Evolutionary conservation across 2,329 filamentous ascomycete species (phyloP).

Genomic region (Sclerotinia sclerotiorum): DNA sequence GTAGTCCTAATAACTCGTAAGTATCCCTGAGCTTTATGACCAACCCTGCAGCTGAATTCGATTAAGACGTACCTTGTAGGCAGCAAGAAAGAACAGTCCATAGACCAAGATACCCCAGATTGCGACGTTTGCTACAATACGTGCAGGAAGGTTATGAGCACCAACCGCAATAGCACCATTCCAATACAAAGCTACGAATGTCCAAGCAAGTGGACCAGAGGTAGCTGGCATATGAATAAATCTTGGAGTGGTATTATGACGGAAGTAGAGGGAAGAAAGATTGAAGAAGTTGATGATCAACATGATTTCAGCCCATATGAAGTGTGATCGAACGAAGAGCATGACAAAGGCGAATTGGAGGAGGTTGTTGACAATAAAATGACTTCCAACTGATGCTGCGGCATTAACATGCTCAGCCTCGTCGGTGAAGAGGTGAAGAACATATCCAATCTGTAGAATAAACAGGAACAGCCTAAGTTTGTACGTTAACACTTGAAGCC

Average conservation of each 20-base stretch:
- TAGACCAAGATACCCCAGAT: constrained; percentile 81
- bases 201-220: constrained; percentile 80
- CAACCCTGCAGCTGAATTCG: neutral
- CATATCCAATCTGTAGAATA: constrained; percentile 72
- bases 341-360: constrained; percentile 79
- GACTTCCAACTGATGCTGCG: constrained; percentile 74
- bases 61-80: constrained; percentile 60
- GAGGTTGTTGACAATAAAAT: constrained; percentile 85
- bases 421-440: constrained; percentile 72
- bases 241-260: constrained; percentile 67
- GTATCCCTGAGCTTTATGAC: neutral
- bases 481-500: neutral
- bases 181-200: constrained; percentile 84
- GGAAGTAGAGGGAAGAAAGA: constrained; percentile 75
- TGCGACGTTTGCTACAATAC: constrained; percentile 81
- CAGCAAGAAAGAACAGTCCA: constrained; percentile 71
- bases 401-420: constrained; percentile 62
- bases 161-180: constrained; percentile 82
- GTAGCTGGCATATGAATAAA: constrained; percentile 76
- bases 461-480: constrained; percentile 67
- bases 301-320: constrained; percentile 73
- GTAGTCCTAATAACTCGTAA: constrained; percentile 52
- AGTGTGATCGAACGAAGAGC: constrained; percentile 76
- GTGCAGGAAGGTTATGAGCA: constrained; percentile 63
- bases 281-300: constrained; percentile 81